Conservation (phyloP, 805 yeast genomes). For the Spathaspora boniae region DNA sequence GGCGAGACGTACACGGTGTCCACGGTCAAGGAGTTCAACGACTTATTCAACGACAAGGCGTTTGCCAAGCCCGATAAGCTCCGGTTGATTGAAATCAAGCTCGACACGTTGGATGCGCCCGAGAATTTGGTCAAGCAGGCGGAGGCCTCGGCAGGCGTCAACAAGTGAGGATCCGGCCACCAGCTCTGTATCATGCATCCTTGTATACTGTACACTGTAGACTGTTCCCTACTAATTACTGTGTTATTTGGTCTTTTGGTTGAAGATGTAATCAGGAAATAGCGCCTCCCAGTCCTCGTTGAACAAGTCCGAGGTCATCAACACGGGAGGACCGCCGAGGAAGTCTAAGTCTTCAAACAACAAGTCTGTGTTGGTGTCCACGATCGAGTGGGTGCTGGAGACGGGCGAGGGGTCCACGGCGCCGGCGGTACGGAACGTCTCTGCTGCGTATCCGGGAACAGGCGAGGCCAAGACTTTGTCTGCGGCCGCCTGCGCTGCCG, state of each 20-base stretch:
- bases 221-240: not conserved
- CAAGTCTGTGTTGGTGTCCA: constrained; percentile 17
- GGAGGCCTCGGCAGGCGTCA: constrained; percentile 26
- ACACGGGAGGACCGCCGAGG: constrained; percentile 51
- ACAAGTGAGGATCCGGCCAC: too few species aligned
- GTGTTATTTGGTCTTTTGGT: constrained; percentile 12
- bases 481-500: too few species aligned
- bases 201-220: not conserved
- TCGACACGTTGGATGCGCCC: constrained; percentile 38
- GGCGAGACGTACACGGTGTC: constrained; percentile 24
- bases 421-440: not conserved
- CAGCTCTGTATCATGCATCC: constrained; percentile 8
- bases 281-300: constrained; percentile 49
- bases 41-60: constrained; percentile 21
- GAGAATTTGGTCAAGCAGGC: constrained; percentile 34
- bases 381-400: constrained; percentile 3
- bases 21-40: constrained; percentile 23
- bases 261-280: constrained; percentile 45
- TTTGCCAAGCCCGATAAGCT: constrained; percentile 30
- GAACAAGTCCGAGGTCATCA: constrained; percentile 48
- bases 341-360: constrained; percentile 28
- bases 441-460: too few species aligned
- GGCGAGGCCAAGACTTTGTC: too few species aligned
- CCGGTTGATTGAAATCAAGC: constrained; percentile 34
- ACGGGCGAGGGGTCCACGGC: not conserved